Base-by-base conservation (phyloP, 495 filamentous ascomycete species). In the Echria macrotheca region DNA sequence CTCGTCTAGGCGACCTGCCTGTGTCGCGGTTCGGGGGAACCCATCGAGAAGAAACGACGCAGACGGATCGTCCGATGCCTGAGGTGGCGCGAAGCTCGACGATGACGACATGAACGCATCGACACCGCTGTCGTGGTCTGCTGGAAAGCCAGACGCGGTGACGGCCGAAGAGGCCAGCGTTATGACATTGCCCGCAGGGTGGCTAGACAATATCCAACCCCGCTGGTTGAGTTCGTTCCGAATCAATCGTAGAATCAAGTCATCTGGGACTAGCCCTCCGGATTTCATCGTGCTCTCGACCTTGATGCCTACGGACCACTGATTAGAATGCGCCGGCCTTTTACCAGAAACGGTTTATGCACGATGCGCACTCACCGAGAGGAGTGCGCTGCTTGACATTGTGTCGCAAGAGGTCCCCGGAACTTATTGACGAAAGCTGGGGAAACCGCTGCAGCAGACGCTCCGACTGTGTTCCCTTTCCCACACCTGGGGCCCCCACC, bases 21-120 rank as follows among this genome's bases (percentile, higher is more conserved):
- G 93, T 1, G 70, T 49, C 2, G 85, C 82, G 14, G 89, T 98
- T 51, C 93, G 86, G 4, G 93, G 93, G 68, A 97, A 98, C 17
- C 93, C 93, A 63, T 98, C 93, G 39, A 98, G 84, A 52, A 98
- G 82, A 65, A 97, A 98, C 12, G 88, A 95, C 17, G 91, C 87
- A 10, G 79, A 70, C 0, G 93, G 82, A 50, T 81, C 77, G 37
- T 93, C 76, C 37, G 81, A 82, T 39, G 79, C 62, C 25, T 65
- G 69, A 12, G 69, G 49, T 15, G 63, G 66, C 12, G 53, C 26
- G 48, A 52, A 56, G 38, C 61, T 25, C 58, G 63, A 23, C 58
- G 61, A 39, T 66, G 64, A 64, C 5, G 68, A 66, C 22, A 71
- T 56, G 57, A 71, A 72, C 40, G 64, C 41, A 18, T 60, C 67